Percentiles rank a stretch among this genome's conserved stretches.
Conservation (phyloP, 805 yeast genomes). For the Metschnikowia dekortorum region DNA sequence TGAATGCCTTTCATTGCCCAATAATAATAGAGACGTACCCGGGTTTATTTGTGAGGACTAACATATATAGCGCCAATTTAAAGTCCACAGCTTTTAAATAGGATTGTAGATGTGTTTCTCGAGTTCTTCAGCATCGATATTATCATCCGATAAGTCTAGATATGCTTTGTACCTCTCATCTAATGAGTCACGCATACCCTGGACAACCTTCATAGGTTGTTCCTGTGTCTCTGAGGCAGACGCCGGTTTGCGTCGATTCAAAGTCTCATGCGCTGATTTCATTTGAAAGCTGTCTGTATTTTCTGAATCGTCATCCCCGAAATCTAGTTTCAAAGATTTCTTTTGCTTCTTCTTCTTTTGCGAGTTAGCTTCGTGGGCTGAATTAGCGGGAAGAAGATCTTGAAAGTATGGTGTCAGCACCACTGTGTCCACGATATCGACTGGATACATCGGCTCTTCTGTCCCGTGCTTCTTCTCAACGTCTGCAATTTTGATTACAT, state of each 20-base stretch:
- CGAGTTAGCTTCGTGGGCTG: neutral
- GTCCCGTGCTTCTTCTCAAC: conserved; percentile 40
- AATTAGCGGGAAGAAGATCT: conserved; percentile 25
- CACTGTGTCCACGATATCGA: conserved; percentile 35
- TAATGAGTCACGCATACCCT: no score
- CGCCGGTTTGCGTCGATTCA: neutral
- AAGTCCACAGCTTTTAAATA: neutral
- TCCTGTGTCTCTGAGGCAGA: neutral
- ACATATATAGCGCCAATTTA: neutral
- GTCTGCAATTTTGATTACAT: conserved; percentile 45
- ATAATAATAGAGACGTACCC: conserved; percentile 24
- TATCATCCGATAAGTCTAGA: conserved; percentile 1
- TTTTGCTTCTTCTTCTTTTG: conserved; percentile 21
- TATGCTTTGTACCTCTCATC: neutral
- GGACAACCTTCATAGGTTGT: neutral
- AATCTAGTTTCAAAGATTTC: conserved; percentile 28
- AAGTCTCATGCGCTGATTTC: conserved; percentile 40
- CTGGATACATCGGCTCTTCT: conserved; percentile 49
- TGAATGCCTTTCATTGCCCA: conserved; percentile 21
- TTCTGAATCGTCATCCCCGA: conserved; percentile 34
- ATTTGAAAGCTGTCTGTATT: conserved; percentile 24
- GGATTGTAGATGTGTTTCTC: conserved; percentile 1
- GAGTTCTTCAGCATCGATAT: neutral
- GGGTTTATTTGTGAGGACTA: conserved; percentile 27
- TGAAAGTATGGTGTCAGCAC: conserved; percentile 48